A percentile compares a stretch with the other conserved stretches of the same genome.
Evolutionary conservation across 768 basidiomycete genomes (phyloP).

Genomic region (Infundibulicybe gibba): DNA sequence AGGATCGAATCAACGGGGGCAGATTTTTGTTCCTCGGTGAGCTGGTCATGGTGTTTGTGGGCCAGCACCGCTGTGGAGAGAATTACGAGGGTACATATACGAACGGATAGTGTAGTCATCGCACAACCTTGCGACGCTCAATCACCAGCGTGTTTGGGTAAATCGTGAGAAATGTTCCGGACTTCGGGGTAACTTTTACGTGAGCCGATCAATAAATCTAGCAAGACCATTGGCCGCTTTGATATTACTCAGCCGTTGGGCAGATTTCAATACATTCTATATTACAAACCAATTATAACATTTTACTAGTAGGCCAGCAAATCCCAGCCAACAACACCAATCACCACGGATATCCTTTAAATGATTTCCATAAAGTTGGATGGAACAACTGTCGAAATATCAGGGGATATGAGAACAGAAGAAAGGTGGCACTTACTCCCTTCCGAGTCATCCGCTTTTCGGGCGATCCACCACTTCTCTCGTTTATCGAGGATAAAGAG

Average conservation of each 20-base stretch:
- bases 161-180: too few species aligned
- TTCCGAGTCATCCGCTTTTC: slow-evolving; percentile 66
- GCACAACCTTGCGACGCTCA: neutral
- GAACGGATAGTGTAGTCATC: neutral
- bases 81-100: slow-evolving; percentile 11
- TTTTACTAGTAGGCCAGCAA: too few species aligned
- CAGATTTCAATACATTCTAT: too few species aligned
- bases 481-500: slow-evolving; percentile 92
- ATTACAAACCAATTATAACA: too few species aligned
- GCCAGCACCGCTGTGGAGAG: slow-evolving; percentile 30
- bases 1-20: slow-evolving; percentile 75
- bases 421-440: slow-evolving; percentile 59
- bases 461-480: slow-evolving; percentile 93
- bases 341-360: slow-evolving; percentile 25
- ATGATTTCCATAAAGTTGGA: slow-evolving; percentile 85
- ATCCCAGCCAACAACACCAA: too few species aligned
- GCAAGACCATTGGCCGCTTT: too few species aligned
- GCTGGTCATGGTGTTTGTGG: slow-evolving; percentile 60
- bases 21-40: slow-evolving; percentile 58
- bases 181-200: too few species aligned
- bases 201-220: too few species aligned
- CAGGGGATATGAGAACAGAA: slow-evolving; percentile 7
- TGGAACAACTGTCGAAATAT: slow-evolving; percentile 57
- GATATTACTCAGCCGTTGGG: too few species aligned
- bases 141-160: too few species aligned